A percentile compares a stretch with the other conserved stretches of the same genome.
Conservation (phyloP, 768 basidiomycete species). For the Daedaleopsis nitida region DNA sequence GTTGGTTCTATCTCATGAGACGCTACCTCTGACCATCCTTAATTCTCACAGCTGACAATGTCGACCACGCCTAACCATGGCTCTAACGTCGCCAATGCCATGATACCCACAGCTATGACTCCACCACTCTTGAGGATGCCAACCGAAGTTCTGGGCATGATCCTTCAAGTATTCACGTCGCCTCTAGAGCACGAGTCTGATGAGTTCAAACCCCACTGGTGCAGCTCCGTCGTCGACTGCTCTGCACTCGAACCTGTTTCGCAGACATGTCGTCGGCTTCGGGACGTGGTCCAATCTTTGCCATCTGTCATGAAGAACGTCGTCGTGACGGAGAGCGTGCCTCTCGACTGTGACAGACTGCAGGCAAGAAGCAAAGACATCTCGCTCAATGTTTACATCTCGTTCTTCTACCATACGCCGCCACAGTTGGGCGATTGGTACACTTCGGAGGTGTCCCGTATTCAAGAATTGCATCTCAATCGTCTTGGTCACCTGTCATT, state of each 20-base stretch:
- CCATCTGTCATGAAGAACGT: neutral
- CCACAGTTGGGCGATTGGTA: neutral
- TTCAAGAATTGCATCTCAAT: neutral
- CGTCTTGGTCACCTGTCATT: neutral
- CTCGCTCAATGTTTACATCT: neutral
- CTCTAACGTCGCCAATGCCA: neutral
- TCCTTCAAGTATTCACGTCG: neutral
- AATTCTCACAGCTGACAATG: no score
- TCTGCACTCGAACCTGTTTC: neutral
- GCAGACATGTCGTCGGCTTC: neutral
- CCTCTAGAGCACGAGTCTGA: neutral
- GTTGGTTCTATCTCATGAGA: no score
- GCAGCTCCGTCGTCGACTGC: neutral
- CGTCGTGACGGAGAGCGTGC: neutral
- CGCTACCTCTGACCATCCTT: no score
- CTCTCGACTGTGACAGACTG: neutral
- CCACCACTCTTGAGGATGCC: neutral
- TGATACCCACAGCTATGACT: neutral
- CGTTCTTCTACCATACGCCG: neutral
- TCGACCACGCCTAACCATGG: no score
- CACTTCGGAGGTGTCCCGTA: neutral
- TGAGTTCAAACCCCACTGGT: neutral
- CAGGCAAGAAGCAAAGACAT: neutral
- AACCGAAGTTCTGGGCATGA: neutral
- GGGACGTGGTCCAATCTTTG: neutral